Evolutionary conservation across 2,329 filamentous ascomycete species (phyloP), one percentile per base, ranked within the genome.

Genomic region (Dactylonectria macrodidyma): DNA sequence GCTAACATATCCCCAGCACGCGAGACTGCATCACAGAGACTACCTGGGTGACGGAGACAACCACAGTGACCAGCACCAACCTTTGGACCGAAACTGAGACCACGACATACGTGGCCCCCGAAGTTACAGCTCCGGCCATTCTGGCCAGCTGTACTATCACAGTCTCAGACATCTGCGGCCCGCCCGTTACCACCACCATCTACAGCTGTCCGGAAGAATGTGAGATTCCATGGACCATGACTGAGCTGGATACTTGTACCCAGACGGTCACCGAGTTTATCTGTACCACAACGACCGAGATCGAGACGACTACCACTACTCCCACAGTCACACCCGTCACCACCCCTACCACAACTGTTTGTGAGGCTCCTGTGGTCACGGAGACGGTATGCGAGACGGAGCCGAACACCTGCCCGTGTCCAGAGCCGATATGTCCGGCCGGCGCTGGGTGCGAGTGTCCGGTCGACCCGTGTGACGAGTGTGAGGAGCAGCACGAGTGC

Each of bases 141-240:
- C 16, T 4, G 11, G 55, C 34, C 38, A 58, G 34, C 38, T 58
- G 55, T 34, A 58, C 55, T 3, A 9, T 26, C 7, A 58, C 55
- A 24, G n/a, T 58, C 3, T 11, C 34, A 24, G 55, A 58, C 55
- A 11, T 44, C 12, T 58, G 55, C 36, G 55, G 55, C 55, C 55
- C 55, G n/a, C 55, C 55, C 4, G 38, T 26, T 5, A 58, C 55
- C 36, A 41, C 38, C 6, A 58, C 55, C 22, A 41, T 58, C 36
- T 58, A 58, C 22, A 58, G 55, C 55, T 58, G 55, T 24, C 55
- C 55, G n/a, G 55, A 41, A 19, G 38, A 58, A 36, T 58, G 55
- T 22, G 19, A 44, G 34, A 38, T 38, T 38, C 55, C 55, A 3
- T 58, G 34, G 34, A 58, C 55, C 36, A 46, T 58, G 55, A 58